Base-by-base conservation (phyloP, 257 asterid genomes). In the Forsythia viridissima region DNA sequence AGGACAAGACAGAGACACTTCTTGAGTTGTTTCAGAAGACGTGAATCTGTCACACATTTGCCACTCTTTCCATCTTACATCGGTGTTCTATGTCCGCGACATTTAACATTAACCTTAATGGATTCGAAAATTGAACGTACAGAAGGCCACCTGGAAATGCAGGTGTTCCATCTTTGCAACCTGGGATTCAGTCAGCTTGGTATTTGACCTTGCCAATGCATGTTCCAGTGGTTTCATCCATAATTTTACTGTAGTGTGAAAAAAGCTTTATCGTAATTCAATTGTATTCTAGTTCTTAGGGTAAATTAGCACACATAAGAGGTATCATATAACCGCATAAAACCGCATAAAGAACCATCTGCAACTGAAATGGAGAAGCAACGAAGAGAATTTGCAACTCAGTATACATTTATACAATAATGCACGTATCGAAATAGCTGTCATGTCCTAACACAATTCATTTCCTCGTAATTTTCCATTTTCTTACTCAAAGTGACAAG, bases 1-100 rank as follows among this genome's bases (percentile, higher is more conserved):
- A 80, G 67, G 77, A 39, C 57, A 84, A 71, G 72, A 69, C 18
- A 10, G 89, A 88, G 43, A 88, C 94, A 34, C 93, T 88, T 76
- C 77, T 83, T 13, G 87, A 91, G 34, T 82, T 91, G 44, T 86
- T 93, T 80, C 88, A 41, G 37, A 91, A 77, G 83, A 85, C 93
- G 1, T 87, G 82, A 87, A 71, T 6, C 2, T n/a, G 43, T 4
- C n/a, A 9, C n/a, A 8, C 1, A 44, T 8, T 44, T 44, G 52
- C 34, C 34, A 30, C 34, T 30, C 34, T 30, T 30, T 30, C 34
- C 34, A 30, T 30, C 34, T 30, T 30, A 30, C 34, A 30, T 30
- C 2, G 2, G 34, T 1, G 34, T 30, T 30, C 34, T 30, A 30
- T 30, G 34, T 30, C 1, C 34, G 2, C 2, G 34, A 30, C 34